Conservation (phyloP, 257 asterid species). For the Hygrophila difformis region DNA sequence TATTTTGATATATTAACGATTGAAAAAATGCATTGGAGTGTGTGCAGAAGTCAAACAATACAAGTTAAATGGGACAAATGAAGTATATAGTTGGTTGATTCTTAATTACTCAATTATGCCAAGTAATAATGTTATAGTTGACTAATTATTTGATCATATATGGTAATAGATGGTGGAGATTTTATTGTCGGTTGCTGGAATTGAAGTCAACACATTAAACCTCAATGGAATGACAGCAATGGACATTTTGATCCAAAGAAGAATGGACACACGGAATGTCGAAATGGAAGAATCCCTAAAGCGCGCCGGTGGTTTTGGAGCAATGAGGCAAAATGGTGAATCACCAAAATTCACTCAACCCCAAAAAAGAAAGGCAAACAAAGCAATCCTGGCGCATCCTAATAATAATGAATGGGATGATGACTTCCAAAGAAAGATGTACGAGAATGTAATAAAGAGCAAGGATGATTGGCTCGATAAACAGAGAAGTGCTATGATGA, state of each 20-base stretch:
- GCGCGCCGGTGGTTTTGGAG: constrained; percentile 16
- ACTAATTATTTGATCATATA: no score
- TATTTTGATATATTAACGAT: no score
- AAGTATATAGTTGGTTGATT: no score
- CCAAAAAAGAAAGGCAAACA: background rate
- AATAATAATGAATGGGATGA: background rate
- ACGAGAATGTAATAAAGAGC: background rate
- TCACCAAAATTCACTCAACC: background rate
- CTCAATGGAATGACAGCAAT: constrained; percentile 23
- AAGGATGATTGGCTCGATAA: constrained; percentile 25
- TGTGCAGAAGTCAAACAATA: no score
- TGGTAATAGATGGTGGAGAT: constrained; percentile 17
- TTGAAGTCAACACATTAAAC: constrained; percentile 21
- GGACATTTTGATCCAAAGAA: constrained; percentile 24
- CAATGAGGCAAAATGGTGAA: background rate
- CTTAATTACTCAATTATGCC: no score
- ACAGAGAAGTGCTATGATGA: constrained; percentile 29
- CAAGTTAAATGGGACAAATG: no score
- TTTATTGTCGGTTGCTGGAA: constrained; percentile 12
- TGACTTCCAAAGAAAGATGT: background rate
- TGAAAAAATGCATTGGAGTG: no score
- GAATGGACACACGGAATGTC: constrained; percentile 17
- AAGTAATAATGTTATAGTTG: no score
- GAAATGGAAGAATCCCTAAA: constrained; percentile 24
- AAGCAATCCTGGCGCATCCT: no score